Evolutionary conservation across 164 flowering plant genomes (phyloP).

Genomic region (Sedum album): DNA sequence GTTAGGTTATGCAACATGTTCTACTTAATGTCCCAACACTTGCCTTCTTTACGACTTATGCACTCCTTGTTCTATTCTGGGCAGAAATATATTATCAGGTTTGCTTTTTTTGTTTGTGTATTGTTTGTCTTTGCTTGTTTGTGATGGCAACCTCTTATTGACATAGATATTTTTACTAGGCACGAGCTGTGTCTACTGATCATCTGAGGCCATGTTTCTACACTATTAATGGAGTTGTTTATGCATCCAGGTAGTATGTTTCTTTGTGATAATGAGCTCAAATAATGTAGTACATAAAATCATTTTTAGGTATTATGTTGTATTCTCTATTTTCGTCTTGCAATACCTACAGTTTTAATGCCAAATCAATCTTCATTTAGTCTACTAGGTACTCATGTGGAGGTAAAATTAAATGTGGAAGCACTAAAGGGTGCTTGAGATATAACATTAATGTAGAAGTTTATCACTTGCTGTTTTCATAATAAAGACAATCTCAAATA

Average conservation of each 20-base stretch:
- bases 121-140: background rate
- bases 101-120: background rate
- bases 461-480: background rate
- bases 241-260: conserved; percentile 65
- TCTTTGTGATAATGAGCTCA: background rate
- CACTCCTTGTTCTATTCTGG: conserved; percentile 65
- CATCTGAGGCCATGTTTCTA: background rate
- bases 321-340: too few species aligned
- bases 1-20: conserved; percentile 71
- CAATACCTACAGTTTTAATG: background rate
- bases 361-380: background rate
- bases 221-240: conserved; percentile 62
- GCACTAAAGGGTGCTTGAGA: too few species aligned
- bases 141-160: background rate
- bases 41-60: conserved; percentile 89
- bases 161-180: background rate
- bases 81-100: conserved; percentile 19
- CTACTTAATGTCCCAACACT: conserved; percentile 90
- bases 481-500: too few species aligned
- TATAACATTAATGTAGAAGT: background rate
- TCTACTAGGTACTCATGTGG: too few species aligned
- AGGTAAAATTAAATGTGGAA: too few species aligned
- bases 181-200: background rate
- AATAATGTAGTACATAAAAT: background rate
- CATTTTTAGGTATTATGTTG: background rate